These are phyloP conservation scores for Mycena floridula DNA, from an alignment of 768 basidiomycete species.

Conservation along the genomic window DNA sequence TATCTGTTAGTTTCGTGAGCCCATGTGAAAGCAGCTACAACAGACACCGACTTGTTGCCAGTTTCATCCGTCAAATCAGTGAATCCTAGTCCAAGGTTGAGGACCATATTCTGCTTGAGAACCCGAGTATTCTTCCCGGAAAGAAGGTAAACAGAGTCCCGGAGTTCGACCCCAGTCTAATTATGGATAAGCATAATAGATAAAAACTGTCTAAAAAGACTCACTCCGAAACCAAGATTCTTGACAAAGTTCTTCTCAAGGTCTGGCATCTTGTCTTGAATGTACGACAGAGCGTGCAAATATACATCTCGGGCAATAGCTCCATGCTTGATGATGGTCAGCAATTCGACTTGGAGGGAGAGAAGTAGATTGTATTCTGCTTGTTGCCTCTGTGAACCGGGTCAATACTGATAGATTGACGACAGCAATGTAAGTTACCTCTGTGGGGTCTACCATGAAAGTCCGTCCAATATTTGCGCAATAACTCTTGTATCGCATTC, in stretches of 20 bases:
- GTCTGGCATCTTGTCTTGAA: slow-evolving; percentile 75
- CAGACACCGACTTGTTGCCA: slow-evolving; percentile 52
- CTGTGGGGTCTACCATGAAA: slow-evolving; percentile 91
- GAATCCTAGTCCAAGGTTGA: slow-evolving; percentile 84
- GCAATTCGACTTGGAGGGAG: slow-evolving; percentile 68
- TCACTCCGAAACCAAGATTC: slow-evolving; percentile 83
- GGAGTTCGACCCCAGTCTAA: slow-evolving; percentile 94
- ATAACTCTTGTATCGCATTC: slow-evolving; percentile 89
- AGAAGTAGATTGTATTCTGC: slow-evolving; percentile 76
- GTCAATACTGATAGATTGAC: not conserved
- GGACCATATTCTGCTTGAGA: slow-evolving; percentile 75
- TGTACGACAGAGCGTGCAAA: slow-evolving; percentile 58
- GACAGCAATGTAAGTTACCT: slow-evolving; percentile 37
- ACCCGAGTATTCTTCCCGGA: slow-evolving; percentile 71
- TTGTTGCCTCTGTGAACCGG: slow-evolving; percentile 74
- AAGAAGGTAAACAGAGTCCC: slow-evolving; percentile 80
- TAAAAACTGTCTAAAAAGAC: slow-evolving; percentile 18
- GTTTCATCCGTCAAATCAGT: slow-evolving; percentile 70
- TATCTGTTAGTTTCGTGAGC: slow-evolving; percentile 55
- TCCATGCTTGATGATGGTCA: slow-evolving; percentile 76
- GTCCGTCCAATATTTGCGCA: slow-evolving; percentile 90
- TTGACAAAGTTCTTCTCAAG: slow-evolving; percentile 84
- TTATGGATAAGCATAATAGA: not conserved
- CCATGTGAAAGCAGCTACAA: not conserved
- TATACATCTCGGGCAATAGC: slow-evolving; percentile 76